phyloP scores from a whole-genome alignment of 352 stramenopile species.

The Hyaloperonospora brassicae region DNA sequence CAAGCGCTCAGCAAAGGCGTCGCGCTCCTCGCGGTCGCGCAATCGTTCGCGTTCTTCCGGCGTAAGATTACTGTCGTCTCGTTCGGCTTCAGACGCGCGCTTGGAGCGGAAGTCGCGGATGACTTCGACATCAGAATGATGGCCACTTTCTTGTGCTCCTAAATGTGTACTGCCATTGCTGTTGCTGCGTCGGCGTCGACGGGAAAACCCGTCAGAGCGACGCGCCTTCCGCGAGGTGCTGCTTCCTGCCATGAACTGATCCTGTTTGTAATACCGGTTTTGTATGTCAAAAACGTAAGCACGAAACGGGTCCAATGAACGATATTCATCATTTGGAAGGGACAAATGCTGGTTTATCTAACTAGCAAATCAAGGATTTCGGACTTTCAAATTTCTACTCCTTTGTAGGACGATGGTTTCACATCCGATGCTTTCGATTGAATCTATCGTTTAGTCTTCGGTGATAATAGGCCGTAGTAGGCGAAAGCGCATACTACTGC shows the following conservation, averaged over 20 bases:
- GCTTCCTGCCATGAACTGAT: slow-evolving; percentile 8
- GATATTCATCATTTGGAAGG: too few relatives aligned
- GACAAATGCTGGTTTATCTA: too few relatives aligned
- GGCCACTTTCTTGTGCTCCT: slow-evolving; percentile 3
- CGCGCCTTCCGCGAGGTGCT: slow-evolving; percentile 5
- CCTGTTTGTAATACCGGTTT: too few relatives aligned
- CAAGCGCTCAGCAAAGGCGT: slow-evolving; percentile 77
- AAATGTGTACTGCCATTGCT: slow-evolving; percentile 8
- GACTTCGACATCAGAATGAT: slow-evolving; percentile 26
- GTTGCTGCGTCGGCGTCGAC: slow-evolving; percentile 20
- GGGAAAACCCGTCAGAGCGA: slow-evolving; percentile 32
- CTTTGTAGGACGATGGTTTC: too few relatives aligned
- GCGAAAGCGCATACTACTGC: too few relatives aligned
- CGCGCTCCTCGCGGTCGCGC: slow-evolving; percentile 58
- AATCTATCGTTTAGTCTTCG: too few relatives aligned
- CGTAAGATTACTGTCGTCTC: slow-evolving; percentile 18
- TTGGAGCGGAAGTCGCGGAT: slow-evolving; percentile 42
- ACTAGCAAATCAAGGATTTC: too few relatives aligned
- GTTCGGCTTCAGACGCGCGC: slow-evolving; percentile 20
- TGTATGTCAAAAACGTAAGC: too few relatives aligned
- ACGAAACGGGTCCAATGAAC: too few relatives aligned
- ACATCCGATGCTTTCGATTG: too few relatives aligned
- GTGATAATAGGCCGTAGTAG: too few relatives aligned
- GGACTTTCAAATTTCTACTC: too few relatives aligned
- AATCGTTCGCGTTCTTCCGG: slow-evolving; percentile 45